These are phyloP conservation scores for Trypanosomatidae sp. DNA, from an alignment of 208 protist species.

Conservation along the genomic window DNA sequence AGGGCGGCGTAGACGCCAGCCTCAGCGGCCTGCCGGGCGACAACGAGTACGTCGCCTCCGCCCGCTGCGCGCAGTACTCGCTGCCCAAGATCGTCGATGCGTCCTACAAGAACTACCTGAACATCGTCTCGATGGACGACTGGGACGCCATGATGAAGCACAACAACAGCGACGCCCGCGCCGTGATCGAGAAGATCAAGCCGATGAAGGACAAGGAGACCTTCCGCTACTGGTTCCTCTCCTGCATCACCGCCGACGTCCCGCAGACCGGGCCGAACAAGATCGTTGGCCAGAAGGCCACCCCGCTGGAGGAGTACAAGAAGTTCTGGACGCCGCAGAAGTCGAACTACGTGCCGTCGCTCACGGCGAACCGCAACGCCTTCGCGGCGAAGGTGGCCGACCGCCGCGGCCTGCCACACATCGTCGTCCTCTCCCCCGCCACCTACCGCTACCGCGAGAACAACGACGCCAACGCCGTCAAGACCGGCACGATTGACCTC, in stretches of 20 bases:
- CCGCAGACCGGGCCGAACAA: conserved; percentile 84
- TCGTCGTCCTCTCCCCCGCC: conserved; percentile 67
- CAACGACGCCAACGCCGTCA: conserved; percentile 72
- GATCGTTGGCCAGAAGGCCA: conserved; percentile 72
- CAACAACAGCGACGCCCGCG: conserved; percentile 32
- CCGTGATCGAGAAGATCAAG: conserved; percentile 47
- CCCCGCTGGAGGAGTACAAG: conserved; percentile 75
- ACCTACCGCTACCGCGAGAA: conserved; percentile 85
- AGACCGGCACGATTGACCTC: conserved; percentile 66
- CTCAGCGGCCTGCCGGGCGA: conserved; percentile 32
- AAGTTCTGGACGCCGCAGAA: conserved; percentile 77
- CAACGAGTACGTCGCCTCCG: conserved; percentile 55
- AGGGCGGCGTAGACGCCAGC: conserved; percentile 57
- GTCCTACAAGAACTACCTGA: conserved; percentile 76
- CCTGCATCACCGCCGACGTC: conserved; percentile 76
- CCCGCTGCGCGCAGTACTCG: conserved; percentile 76
- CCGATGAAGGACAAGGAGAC: conserved; percentile 70
- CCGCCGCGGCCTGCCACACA: conserved; percentile 56
- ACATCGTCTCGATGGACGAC: conserved; percentile 58
- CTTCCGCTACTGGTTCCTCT: conserved; percentile 87
- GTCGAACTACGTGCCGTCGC: conserved; percentile 67
- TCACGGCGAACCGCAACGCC: conserved; percentile 49
- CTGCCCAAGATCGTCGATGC: conserved; percentile 83
- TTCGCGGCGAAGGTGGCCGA: conserved; percentile 69
- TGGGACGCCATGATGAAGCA: conserved; percentile 61